Evolutionary conservation across 495 filamentous ascomycete genomes (phyloP), one percentile per base, ranked within the genome.

Genomic region (Penicillium herquei): DNA sequence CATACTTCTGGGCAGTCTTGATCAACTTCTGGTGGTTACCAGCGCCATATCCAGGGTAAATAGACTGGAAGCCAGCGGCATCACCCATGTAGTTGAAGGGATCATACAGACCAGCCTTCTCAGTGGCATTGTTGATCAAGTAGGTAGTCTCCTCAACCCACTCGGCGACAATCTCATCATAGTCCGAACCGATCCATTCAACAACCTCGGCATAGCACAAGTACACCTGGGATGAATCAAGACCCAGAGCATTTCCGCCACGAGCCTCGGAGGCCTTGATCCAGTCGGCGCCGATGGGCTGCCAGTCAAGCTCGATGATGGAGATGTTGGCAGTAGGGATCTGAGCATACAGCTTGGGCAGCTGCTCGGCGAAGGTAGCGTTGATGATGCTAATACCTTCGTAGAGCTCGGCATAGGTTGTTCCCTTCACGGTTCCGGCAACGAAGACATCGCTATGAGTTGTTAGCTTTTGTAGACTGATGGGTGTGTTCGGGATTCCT

Each of bases 11-110:
- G 2, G 69, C 73, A 39, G 74, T 67, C 18, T 52, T 42, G 26
- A 59, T 53, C 48, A 85, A 57, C n/a, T 62, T 58, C 37, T 54
- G 47, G 32, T 73, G 51, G 58, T 74, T 83, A 17, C 67, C 65
- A 30, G 42, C 58, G 0, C 81, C 81, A 64, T 82, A 84, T 6
- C 78, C 70, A 0, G 52, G 62, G 11, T 83, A 71, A 51, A 70
- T 68, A 3, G 51, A 57, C 63, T 70, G 71, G 58, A 70, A 73
- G 0, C 65, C 61, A 12, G 67, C 70, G 0, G 67, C 33, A 35
- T 71, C 66, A 26, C 66, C 66, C 49, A 73, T 70, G 39, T 71
- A 71, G 57, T 71, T 70, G 55, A 73, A 71, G 0, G 57, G 13
- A 49, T 71, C 67, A 31, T 70, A 68, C 14, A 69, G 52, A 7